Base-by-base conservation (phyloP, 2,329 filamentous ascomycete species). In the Cadophora sp. region DNA sequence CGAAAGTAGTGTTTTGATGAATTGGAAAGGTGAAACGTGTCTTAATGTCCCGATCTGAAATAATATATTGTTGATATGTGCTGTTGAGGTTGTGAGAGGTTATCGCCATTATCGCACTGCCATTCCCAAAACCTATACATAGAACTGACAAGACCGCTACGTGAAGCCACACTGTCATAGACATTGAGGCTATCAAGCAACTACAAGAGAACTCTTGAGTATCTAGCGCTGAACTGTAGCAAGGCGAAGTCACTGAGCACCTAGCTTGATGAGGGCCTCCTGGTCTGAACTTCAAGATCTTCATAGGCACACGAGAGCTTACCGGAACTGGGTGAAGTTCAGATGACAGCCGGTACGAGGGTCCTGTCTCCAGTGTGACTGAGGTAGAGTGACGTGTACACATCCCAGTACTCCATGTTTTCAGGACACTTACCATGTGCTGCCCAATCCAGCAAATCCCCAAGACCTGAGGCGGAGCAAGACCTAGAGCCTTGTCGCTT, bases 91-190 rank as follows among this genome's bases (percentile, higher is more conserved):
- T 29, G 24, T 16, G 14, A 14, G 51, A 56, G 29, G 4, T 16
- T 29, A 9, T 56, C 51, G 29, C 14, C 26, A 6, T 19, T 29
- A 8, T 56, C 19, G 51, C 51, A 56, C 51, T 56, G 51, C 51
- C 51, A 56, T 56, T 29, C 51, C 29, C 19, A 56, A n/a, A 56
- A 16, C 51, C 51, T 56, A 56, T 56, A 56, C 51, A 29, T 56
- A 56, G 51, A 56, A 22, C 6, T 24, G 26, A 29, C 29, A 24
- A 56, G 51, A 29, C 43, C 43, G 26, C 29, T 56, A 34, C 14
- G 8, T 19, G 26, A n/a, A 56, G 51, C 51, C 51, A 56, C 51
- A 16, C 14, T 56, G 51, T 56, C 51, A 56, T 56, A 29, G 51
- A 16, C 19, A n/a, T 22, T 48, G 22, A 22, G 19, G n/a, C 43